These are phyloP conservation scores for Ephemerocybe angulata DNA, from an alignment of 768 basidiomycete genomes.

Conservation along the genomic window DNA sequence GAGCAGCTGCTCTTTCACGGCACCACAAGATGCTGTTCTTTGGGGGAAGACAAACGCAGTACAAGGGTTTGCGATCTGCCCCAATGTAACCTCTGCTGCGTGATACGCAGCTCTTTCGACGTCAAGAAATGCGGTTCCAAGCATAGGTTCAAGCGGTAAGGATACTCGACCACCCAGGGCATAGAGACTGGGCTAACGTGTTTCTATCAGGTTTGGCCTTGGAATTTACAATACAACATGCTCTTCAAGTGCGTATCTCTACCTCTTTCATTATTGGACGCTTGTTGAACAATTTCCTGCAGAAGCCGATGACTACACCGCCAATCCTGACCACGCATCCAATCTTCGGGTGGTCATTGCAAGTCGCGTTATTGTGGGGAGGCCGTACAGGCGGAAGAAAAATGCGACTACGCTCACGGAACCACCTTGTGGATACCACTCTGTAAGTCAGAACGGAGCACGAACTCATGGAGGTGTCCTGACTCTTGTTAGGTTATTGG, in stretches of 20 bases:
- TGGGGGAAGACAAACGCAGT: conserved; percentile 50
- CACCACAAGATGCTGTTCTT: conserved; percentile 53
- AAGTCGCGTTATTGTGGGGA: conserved; percentile 64
- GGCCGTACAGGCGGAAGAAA: conserved; percentile 43
- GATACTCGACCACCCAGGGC: not conserved
- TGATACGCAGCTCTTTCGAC: conserved; percentile 59
- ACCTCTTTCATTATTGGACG: not conserved
- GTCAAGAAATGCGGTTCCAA: conserved; percentile 50
- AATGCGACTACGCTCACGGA: conserved; percentile 47
- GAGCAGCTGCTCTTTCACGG: conserved; percentile 67
- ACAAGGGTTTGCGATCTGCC: conserved; percentile 46
- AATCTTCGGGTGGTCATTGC: conserved; percentile 49
- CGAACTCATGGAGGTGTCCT: conserved; percentile 1
- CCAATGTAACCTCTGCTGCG: conserved; percentile 52
- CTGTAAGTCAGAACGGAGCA: conserved; percentile 31
- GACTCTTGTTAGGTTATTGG: conserved; percentile 46
- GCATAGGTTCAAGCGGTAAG: conserved; percentile 10
- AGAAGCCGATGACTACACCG: conserved; percentile 68
- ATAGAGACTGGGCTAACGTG: not conserved
- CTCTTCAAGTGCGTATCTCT: conserved; percentile 52
- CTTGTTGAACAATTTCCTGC: conserved; percentile 1
- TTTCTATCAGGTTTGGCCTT: conserved; percentile 53
- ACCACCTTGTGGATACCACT: conserved; percentile 58
- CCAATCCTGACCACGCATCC: conserved; percentile 39
- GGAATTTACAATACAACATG: conserved; percentile 67